Evolutionary conservation across 75 land plant genomes (phyloP).

Genomic region (Sequoia sempervirens): DNA sequence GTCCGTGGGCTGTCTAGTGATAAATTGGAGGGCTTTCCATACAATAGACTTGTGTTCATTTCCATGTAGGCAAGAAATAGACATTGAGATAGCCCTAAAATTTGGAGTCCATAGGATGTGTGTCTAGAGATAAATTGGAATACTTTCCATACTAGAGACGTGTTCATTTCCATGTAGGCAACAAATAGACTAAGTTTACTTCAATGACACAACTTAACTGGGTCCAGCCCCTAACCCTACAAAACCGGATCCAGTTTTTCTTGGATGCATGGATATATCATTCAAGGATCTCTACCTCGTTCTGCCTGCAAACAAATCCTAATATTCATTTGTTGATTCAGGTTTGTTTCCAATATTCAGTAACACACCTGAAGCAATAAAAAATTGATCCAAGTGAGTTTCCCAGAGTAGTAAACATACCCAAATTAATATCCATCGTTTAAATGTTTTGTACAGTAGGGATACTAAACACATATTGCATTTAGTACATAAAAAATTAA

Average conservation of each 20-base stretch:
- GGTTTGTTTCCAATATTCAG: neutral
- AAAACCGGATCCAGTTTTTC: neutral
- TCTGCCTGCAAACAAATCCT: neutral
- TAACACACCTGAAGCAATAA: neutral
- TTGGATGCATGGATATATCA: neutral
- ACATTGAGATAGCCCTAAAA: neutral
- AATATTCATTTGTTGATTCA: neutral
- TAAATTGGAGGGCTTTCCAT: neutral
- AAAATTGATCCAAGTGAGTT: too few relatives aligned
- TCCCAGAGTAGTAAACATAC: too few relatives aligned
- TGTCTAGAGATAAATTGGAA: neutral
- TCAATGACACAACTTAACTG: neutral
- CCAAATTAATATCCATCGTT: too few relatives aligned
- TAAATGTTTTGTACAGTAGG: too few relatives aligned
- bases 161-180: neutral
- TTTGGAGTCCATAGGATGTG: neutral
- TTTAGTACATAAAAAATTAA: too few relatives aligned
- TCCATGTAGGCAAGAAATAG: too few relatives aligned
- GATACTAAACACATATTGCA: too few relatives aligned
- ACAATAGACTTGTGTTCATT: neutral
- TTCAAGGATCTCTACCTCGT: neutral
- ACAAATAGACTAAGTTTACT: neutral
- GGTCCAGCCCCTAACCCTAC: neutral
- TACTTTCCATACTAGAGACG: neutral
- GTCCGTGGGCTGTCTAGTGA: neutral